Evolutionary conservation across 2,329 filamentous ascomycete species (phyloP).

Genomic region (Exophiala dermatitidis): DNA sequence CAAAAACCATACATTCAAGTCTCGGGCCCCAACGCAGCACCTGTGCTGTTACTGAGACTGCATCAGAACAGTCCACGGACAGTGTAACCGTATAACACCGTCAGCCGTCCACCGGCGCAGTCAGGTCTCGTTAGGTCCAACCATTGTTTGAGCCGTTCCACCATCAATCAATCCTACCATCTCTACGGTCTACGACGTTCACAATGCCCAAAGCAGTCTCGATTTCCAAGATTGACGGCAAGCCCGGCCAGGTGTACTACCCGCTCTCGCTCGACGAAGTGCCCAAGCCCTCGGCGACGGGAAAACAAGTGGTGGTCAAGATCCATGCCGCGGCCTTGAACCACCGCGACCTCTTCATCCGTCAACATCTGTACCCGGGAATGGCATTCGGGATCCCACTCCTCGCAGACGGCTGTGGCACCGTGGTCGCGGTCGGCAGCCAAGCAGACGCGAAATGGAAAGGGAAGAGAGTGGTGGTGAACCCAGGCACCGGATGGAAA

Average conservation of each 20-base stretch:
- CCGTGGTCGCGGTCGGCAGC: conserved; percentile 59
- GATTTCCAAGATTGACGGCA: conserved; percentile 47
- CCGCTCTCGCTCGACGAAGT: conserved; percentile 50
- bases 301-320: conserved; percentile 64
- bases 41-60: no score
- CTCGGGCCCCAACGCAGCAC: no score
- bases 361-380: conserved; percentile 82
- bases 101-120: no score
- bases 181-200: background rate
- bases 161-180: no score
- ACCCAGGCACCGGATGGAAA: conserved; percentile 72
- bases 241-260: conserved; percentile 76
- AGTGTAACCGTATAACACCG: no score
- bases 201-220: conserved; percentile 42
- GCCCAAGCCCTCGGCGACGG: conserved; percentile 56
- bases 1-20: no score
- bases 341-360: conserved; percentile 91
- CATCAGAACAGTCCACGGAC: no score
- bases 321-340: conserved; percentile 78
- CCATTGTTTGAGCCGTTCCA: background rate
- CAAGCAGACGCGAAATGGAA: conserved; percentile 51
- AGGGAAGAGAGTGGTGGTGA: conserved; percentile 66
- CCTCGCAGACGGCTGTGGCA: conserved; percentile 73
- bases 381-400: conserved; percentile 72
- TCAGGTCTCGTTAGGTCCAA: no score